These are phyloP conservation scores for Acanthamoeba lenticulata DNA, from an alignment of 208 protist genomes.

Conservation along the genomic window DNA sequence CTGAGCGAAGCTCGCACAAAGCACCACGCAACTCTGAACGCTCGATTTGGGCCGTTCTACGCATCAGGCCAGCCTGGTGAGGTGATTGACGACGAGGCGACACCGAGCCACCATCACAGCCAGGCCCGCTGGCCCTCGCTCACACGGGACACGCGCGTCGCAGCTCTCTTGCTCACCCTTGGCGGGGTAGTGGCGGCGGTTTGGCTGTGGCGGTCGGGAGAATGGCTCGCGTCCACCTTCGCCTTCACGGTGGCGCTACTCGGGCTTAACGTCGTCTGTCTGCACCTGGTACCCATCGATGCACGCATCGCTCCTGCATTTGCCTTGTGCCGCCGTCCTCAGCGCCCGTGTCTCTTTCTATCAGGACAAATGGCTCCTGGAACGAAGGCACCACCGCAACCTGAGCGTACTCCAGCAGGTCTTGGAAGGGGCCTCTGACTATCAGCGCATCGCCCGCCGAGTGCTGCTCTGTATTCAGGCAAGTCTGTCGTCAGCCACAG, in stretches of 20 bases:
- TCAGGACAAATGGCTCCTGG: not conserved
- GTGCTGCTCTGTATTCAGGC: slow-evolving; percentile 34
- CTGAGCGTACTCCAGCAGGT: not conserved
- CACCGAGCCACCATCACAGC: too few species aligned
- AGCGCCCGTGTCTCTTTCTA: not conserved
- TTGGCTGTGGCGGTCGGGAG: not conserved
- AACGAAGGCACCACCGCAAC: not conserved
- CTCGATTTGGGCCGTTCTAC: not conserved
- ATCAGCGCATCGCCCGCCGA: not conserved
- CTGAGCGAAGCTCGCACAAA: not conserved
- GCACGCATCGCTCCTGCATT: not conserved
- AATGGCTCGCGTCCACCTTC: not conserved
- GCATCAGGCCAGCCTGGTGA: not conserved
- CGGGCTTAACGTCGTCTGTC: not conserved
- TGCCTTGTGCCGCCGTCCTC: not conserved
- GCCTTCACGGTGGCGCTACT: not conserved
- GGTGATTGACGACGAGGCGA: not conserved
- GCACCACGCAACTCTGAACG: not conserved
- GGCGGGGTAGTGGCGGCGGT: too few species aligned
- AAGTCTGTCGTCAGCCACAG: not conserved
- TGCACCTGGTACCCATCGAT: not conserved
- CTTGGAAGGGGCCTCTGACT: not conserved
- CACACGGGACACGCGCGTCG: too few species aligned
- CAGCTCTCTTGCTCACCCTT: too few species aligned
- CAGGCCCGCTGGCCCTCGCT: too few species aligned